phyloP scores from a whole-genome alignment of 108 stramenopile genomes.

The Schizochytrium sp. region DNA sequence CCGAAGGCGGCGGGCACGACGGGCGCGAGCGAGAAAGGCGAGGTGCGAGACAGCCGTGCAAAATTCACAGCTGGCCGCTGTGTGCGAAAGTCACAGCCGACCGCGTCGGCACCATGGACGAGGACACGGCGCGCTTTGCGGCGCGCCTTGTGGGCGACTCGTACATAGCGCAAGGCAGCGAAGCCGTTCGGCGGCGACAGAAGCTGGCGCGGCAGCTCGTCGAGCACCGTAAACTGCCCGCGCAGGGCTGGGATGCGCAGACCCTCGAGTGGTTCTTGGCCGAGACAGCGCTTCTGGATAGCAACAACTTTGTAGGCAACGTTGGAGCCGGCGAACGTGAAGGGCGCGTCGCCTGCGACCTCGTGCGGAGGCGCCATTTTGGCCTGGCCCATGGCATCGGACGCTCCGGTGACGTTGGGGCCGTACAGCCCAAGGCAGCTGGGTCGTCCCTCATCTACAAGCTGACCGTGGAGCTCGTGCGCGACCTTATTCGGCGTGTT shows the following conservation, averaged over 20 bases:
- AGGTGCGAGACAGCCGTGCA: no score
- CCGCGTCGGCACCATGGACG: slow-evolving; percentile 10
- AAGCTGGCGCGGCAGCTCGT: slow-evolving; percentile 21
- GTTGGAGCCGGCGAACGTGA: slow-evolving; percentile 98
- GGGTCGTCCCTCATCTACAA: slow-evolving; percentile 82
- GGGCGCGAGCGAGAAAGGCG: neutral
- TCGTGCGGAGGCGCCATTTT: slow-evolving; percentile 76
- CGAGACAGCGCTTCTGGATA: slow-evolving; percentile 48
- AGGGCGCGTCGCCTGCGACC: slow-evolving; percentile 76
- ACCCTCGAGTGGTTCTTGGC: slow-evolving; percentile 36
- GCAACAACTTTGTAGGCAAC: slow-evolving; percentile 52
- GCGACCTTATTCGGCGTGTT: slow-evolving; percentile 77
- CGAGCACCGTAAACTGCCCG: slow-evolving; percentile 34
- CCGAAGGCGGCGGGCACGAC: no score
- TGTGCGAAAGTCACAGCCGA: no score
- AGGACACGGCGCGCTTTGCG: neutral
- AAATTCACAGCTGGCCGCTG: no score
- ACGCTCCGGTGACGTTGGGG: slow-evolving; percentile 88
- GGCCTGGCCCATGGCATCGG: slow-evolving; percentile 94
- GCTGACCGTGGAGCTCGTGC: slow-evolving; percentile 60
- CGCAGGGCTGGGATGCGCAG: slow-evolving; percentile 42
- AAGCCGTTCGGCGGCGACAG: neutral
- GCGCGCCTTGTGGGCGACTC: slow-evolving; percentile 8
- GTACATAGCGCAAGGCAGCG: slow-evolving; percentile 20
- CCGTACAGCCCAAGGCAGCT: slow-evolving; percentile 97